Percentiles rank a stretch among this genome's conserved stretches.
Evolutionary conservation across 2,329 filamentous ascomycete genomes (phyloP).

Genomic region (Colletotrichum eleusines): DNA sequence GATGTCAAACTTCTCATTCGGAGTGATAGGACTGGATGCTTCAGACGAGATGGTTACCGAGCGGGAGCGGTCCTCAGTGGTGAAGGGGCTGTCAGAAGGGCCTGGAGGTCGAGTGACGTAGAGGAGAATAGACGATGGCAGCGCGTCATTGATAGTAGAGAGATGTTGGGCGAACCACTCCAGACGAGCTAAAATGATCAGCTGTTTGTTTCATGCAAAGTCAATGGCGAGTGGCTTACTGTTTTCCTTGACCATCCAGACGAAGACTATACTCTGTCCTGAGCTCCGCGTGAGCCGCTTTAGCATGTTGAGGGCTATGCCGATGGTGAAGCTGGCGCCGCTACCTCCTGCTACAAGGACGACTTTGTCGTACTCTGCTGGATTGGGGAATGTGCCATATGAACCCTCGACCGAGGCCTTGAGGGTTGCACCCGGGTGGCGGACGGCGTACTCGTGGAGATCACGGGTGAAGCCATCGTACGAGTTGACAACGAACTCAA

Average conservation of each 20-base stretch:
- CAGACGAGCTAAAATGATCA: slow-evolving; percentile 48
- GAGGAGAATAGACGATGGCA: slow-evolving; percentile 49
- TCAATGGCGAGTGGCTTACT: slow-evolving; percentile 46
- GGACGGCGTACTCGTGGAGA: slow-evolving; percentile 58
- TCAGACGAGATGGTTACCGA: slow-evolving; percentile 26
- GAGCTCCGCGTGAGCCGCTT: slow-evolving; percentile 44
- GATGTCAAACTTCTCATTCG: slow-evolving; percentile 28
- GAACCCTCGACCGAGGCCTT: slow-evolving; percentile 65
- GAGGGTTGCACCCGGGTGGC: slow-evolving; percentile 57
- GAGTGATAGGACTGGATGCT: slow-evolving; percentile 18
- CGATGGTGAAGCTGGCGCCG: slow-evolving; percentile 68
- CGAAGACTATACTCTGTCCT: slow-evolving; percentile 50
- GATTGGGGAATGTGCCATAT: slow-evolving; percentile 65
- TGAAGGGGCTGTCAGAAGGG: background rate
- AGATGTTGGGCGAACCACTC: slow-evolving; percentile 55
- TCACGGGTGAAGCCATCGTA: slow-evolving; percentile 68
- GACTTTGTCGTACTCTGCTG: slow-evolving; percentile 46
- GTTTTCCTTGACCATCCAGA: slow-evolving; percentile 55
- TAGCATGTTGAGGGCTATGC: slow-evolving; percentile 54
- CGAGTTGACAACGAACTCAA: slow-evolving; percentile 70
- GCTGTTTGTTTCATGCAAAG: slow-evolving; percentile 19
- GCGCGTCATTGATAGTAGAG: slow-evolving; percentile 47
- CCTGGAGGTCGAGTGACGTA: slow-evolving; percentile 50
- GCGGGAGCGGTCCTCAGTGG: slow-evolving; percentile 17
- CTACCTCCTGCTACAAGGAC: slow-evolving; percentile 57